phyloP scores from a whole-genome alignment of 768 basidiomycete species.

The Cystobasidium onofrii region DNA sequence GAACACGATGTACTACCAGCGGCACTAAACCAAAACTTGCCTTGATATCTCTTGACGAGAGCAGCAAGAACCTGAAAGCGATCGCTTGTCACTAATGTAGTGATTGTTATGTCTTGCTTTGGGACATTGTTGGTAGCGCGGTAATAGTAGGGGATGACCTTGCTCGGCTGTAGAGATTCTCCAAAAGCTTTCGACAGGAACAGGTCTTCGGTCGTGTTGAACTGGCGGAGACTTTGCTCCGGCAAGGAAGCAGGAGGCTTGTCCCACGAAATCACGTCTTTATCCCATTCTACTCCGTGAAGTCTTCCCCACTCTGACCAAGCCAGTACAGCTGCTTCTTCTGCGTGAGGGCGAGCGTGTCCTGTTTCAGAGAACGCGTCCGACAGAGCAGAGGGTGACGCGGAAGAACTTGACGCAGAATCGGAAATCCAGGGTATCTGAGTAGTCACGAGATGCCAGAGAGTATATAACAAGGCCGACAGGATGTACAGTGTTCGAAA shows the following conservation, averaged over 20 bases:
- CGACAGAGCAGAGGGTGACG: not conserved
- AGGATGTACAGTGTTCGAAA: not conserved
- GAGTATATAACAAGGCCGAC: not conserved
- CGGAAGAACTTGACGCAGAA: too few relatives aligned
- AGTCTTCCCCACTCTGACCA: not conserved
- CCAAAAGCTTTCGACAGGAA: conserved; percentile 41
- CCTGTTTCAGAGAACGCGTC: not conserved
- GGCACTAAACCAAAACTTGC: too few relatives aligned
- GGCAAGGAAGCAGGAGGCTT: not conserved
- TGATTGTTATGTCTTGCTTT: conserved; percentile 67
- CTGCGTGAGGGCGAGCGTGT: not conserved
- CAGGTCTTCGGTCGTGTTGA: conserved; percentile 39
- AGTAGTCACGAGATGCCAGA: not conserved
- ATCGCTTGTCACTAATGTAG: conserved; percentile 72
- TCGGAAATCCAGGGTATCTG: not conserved
- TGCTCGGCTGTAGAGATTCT: conserved; percentile 54
- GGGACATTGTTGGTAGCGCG: conserved; percentile 53
- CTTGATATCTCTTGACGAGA: conserved; percentile 68
- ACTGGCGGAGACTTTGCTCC: not conserved
- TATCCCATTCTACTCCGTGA: conserved; percentile 18
- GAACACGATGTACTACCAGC: too few relatives aligned
- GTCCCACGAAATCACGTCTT: not conserved
- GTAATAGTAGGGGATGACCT: conserved; percentile 74
- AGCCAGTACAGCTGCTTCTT: not conserved
- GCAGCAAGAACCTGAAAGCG: conserved; percentile 64